These are phyloP conservation scores for Steccherinum ochraceum DNA, from an alignment of 768 basidiomycete species.

Conservation along the genomic window DNA sequence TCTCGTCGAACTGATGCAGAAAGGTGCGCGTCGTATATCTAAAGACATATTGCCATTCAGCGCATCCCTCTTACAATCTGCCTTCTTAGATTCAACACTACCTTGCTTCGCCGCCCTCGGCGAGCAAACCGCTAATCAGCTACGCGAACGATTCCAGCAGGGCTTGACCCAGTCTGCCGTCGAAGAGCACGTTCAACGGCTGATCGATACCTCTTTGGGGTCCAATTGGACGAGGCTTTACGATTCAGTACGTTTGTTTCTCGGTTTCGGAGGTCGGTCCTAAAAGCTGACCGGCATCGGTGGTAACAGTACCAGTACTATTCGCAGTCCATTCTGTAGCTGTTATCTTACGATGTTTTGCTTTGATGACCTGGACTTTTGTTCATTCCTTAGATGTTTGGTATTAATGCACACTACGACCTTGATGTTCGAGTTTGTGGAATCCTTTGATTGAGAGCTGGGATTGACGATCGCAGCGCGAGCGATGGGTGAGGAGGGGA, in stretches of 20 bases:
- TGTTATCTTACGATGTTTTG: neutral
- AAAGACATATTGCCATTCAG: neutral
- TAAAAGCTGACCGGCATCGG: neutral
- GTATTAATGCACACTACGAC: too few species aligned
- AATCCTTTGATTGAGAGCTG: too few species aligned
- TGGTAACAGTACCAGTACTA: slow-evolving; percentile 80
- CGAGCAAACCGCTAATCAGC: slow-evolving; percentile 80
- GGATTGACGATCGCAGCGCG: too few species aligned
- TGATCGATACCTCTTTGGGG: slow-evolving; percentile 86
- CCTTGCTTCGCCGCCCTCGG: slow-evolving; percentile 90
- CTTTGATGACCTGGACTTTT: too few species aligned
- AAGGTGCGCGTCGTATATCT: slow-evolving; percentile 41
- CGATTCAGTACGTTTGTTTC: slow-evolving; percentile 65
- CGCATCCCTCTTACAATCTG: too few species aligned
- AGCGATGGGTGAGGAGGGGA: too few species aligned
- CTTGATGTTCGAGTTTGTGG: too few species aligned
- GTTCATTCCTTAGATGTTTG: neutral
- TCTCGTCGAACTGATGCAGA: slow-evolving; percentile 97
- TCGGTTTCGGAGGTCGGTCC: neutral
- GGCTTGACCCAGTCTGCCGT: slow-evolving; percentile 79
- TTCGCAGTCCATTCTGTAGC: slow-evolving; percentile 79
- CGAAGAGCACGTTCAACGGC: slow-evolving; percentile 81
- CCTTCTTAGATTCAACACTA: slow-evolving; percentile 73
- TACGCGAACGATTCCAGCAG: slow-evolving; percentile 93
- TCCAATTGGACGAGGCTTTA: slow-evolving; percentile 95